Base-by-base conservation (phyloP, 2,329 filamentous ascomycete species). In the Trichoderma sp. region DNA sequence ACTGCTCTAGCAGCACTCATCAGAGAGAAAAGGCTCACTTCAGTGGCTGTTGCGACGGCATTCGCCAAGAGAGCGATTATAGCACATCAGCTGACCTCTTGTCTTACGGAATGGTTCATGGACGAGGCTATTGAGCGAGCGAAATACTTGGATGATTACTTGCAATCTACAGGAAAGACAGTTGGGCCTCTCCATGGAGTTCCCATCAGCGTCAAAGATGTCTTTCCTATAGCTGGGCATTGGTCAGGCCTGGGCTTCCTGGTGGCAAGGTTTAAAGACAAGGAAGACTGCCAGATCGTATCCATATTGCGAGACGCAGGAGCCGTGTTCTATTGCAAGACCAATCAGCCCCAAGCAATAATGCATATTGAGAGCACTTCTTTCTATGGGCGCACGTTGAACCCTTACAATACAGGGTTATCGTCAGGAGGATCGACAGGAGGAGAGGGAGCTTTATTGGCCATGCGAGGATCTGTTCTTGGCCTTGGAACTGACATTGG, bases 321-420 rank as follows among this genome's bases (percentile, higher is more conserved):
- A 1, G 90, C 89, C 0, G 83, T 91, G 1, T 81, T 89, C 58
- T 88, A 90, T 74, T 85, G 87, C 73, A 92, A 92, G 78, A 92
- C 90, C 0, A 92, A 91, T 70, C 83, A 91, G 6, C 89, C 90
- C 0, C 86, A 88, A 72, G 82, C 81, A 0, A 76, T 88, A 65
- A 83, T 81, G 74, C 81, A 82, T 10, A 77, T 89, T 52, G 89
- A 91, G 74, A 86, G 82, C 4, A 83, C 85, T 31, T 89, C 89
- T 57, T 77, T 89, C 27, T 87, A 85, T 71, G 88, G 88, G 1
- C 83, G 86, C 11, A 85, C 85, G 0, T 77, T 90, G 21, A 91
- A 90, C 72, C 89, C 90, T 0, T 77, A 84, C 65, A 90, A 90
- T 68, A 82, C 85, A 4, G 79, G 82, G 16, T 81, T 88, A 21